Evolutionary conservation across 1,139 yeast species (phyloP), one percentile per base, ranked within the genome.

Genomic region (Blastobotrys arbuscula): DNA sequence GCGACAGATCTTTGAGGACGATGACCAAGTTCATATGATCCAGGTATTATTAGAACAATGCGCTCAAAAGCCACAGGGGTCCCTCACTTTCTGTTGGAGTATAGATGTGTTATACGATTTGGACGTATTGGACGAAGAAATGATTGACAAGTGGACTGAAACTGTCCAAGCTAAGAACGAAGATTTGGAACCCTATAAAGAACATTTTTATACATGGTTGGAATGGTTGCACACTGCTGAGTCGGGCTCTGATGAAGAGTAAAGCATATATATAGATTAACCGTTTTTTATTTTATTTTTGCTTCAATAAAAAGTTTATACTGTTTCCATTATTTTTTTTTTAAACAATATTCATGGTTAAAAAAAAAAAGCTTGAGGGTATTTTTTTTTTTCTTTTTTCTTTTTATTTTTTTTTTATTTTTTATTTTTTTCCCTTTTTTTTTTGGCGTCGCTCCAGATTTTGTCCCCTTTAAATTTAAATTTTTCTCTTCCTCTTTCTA

Each of bases 161-260:
- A 68, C 76, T 10, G 12, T n/a, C 3, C 28, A 24, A 2, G 24
- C 26, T 19, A 13, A 21, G 33, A 16, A 10, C 3, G 16, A 10
- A 16, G 26, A 19, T 2, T 30, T 36, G 39, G 65, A 66, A n/a
- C 74, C 69, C 7, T 69, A 76, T 31, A 73, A 71, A 19, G 69
- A 66, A 39, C 72, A 82, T 55, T 92, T 92, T 80, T 75, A 90
- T 16, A 86, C 82, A 20, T 90, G 90, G 80, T 75, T 92, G 16
- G 86, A 82, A 20, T 89, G 97, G 97, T 75, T 92, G 50, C 75
- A 78, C 60, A 86, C 81, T 46, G 97, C 97, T 1, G 97, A 88
- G 28, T 45, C 49, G 8, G 95, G 86, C 64, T 95, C 85, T 61
- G 50, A 47, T 34, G 50, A 48, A 19, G 46, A 49, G 20, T 39